A percentile compares a stretch with the other conserved stretches of the same genome.
phyloP scores from a whole-genome alignment of 2,329 filamentous ascomycete genomes.

The Exophiala bonariae region DNA sequence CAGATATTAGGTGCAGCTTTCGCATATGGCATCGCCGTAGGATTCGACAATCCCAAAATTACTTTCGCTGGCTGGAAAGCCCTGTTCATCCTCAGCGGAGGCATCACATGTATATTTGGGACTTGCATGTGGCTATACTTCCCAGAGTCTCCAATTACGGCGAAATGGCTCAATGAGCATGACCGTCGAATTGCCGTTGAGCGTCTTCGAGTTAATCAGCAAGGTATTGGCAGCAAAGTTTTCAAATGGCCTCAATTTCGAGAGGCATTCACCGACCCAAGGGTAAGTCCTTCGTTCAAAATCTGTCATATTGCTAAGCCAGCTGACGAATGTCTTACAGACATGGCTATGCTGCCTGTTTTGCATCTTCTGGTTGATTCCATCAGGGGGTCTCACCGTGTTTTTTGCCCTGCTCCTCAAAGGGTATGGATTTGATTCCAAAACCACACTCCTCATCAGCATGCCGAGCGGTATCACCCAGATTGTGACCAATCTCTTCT shows the following conservation, averaged over 20 bases:
- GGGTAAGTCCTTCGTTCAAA: constrained; percentile 61
- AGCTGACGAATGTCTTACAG: constrained; percentile 10
- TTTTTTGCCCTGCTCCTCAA: constrained; percentile 59
- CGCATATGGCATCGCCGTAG: constrained; percentile 42
- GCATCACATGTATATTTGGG: constrained; percentile 29
- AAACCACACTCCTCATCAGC: constrained; percentile 56
- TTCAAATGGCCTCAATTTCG: constrained; percentile 48
- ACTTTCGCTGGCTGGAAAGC: constrained; percentile 37
- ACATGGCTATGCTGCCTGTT: constrained; percentile 9
- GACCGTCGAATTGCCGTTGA: constrained; percentile 52
- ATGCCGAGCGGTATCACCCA: constrained; percentile 50
- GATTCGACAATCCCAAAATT: constrained; percentile 4
- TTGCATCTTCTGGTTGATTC: constrained; percentile 17
- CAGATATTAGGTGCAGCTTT: constrained; percentile 58
- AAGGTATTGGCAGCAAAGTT: constrained; percentile 55
- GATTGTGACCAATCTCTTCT: constrained; percentile 48
- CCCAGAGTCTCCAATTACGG: constrained; percentile 50
- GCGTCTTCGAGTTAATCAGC: constrained; percentile 51
- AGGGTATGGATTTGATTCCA: constrained; percentile 55
- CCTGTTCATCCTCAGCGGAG: constrained; percentile 55
- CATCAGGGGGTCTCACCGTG: constrained; percentile 58
- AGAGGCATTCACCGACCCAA: constrained; percentile 53
- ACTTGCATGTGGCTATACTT: constrained; percentile 37
- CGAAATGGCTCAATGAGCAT: constrained; percentile 42
- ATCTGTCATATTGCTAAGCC: constrained; percentile 52